A percentile compares a stretch with the other conserved stretches of the same genome.
These are phyloP conservation scores for Scenedesmus sp. DNA, from an alignment of 163 green algal species.

Conservation along the genomic window DNA sequence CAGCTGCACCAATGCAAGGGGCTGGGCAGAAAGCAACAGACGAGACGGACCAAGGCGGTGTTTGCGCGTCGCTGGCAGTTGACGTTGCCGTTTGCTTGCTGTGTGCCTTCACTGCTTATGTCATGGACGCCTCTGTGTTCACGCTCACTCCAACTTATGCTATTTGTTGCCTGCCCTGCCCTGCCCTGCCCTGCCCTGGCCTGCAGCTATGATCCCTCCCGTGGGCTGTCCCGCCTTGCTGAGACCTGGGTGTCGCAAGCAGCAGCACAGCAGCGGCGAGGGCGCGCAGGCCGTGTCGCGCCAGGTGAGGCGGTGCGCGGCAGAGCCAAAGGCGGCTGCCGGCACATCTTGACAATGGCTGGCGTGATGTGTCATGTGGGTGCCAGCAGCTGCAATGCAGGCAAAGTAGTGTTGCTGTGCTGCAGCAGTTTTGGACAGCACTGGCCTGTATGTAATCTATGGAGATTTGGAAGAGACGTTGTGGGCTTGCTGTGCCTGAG, in stretches of 20 bases:
- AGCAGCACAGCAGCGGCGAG: constrained; percentile 84
- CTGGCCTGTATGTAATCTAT: not conserved
- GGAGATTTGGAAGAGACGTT: too few species aligned
- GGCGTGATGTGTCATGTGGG: not conserved
- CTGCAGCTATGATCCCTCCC: constrained; percentile 63
- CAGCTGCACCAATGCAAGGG: too few species aligned
- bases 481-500: not conserved
- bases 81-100: too few species aligned
- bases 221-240: constrained; percentile 76
- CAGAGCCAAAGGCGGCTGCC: not conserved
- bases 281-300: constrained; percentile 89
- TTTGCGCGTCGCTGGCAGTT: too few species aligned
- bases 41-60: too few species aligned
- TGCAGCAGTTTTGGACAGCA: not conserved
- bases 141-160: too few species aligned
- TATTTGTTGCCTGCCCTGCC: not conserved
- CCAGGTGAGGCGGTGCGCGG: constrained; percentile 13
- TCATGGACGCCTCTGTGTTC: too few species aligned
- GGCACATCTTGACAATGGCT: not conserved
- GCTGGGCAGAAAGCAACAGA: too few species aligned
- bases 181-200: not conserved
- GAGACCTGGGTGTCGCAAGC: constrained; percentile 82
- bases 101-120: not conserved
- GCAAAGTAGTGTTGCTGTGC: not conserved
- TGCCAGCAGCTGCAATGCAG: not conserved